Evolutionary conservation across 371 early-diverging fungal species (phyloP).

Genomic region (Mucor mucedo): DNA sequence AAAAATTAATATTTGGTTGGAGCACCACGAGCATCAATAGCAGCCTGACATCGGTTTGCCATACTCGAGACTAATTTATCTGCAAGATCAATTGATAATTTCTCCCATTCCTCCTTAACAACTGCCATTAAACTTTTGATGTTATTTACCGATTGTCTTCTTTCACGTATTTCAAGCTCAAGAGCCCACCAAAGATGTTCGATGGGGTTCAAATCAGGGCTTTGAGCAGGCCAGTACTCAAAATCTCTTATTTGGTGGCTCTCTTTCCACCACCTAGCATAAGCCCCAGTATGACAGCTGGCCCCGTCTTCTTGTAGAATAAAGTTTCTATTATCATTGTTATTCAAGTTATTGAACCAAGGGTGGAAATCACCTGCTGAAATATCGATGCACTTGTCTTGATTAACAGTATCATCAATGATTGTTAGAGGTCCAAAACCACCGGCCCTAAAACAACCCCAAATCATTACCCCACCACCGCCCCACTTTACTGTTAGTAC

Average conservation of each 20-base stretch:
- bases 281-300: conserved; percentile 15
- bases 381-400: conserved; percentile 8
- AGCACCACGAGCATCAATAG: conserved; percentile 1
- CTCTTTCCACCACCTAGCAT: conserved; percentile 15
- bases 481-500: conserved; percentile 1
- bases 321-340: background rate
- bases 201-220: conserved; percentile 24
- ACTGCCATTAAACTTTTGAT: background rate
- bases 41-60: background rate
- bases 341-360: background rate
- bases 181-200: conserved; percentile 22
- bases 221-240: conserved; percentile 25
- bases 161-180: background rate
- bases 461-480: conserved; percentile 4
- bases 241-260: background rate
- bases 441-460: conserved; percentile 18
- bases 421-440: conserved; percentile 5
- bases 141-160: background rate
- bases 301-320: conserved; percentile 22
- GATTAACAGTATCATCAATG: conserved; percentile 1
- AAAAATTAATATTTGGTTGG: background rate
- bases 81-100: background rate
- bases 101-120: background rate
- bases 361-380: background rate
- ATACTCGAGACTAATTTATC: conserved; percentile 1